Conservation (phyloP, 2,329 filamentous ascomycete species). For the Geosmithia flava region DNA sequence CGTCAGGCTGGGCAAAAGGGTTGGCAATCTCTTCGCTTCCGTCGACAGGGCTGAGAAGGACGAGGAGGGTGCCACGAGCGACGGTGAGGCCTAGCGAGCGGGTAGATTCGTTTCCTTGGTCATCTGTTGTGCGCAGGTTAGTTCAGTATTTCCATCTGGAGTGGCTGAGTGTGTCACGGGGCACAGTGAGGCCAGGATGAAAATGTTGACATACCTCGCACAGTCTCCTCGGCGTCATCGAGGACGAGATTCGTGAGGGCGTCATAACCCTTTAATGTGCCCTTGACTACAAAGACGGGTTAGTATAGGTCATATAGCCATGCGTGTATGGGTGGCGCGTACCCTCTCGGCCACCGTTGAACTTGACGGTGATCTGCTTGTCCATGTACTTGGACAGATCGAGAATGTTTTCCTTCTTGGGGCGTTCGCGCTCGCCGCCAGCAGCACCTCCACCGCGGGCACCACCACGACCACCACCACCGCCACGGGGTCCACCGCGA, state of each 20-base stretch:
- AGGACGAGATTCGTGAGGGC: conserved; percentile 96
- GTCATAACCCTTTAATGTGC: conserved; percentile 88
- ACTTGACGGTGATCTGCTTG: conserved; percentile 90
- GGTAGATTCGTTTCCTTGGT: conserved; percentile 78
- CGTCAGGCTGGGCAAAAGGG: conserved; percentile 69
- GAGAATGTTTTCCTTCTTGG: conserved; percentile 98
- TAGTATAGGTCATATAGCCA: too few relatives aligned
- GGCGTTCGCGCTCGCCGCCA: conserved; percentile 49
- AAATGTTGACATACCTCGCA: conserved; percentile 66
- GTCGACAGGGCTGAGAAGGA: conserved; percentile 84
- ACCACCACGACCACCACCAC: conserved; percentile 26
- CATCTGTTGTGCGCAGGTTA: conserved; percentile 44
- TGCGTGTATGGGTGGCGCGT: conserved; percentile 9
- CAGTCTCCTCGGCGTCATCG: conserved; percentile 82
- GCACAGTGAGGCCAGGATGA: too few relatives aligned
- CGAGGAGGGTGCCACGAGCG: conserved; percentile 81
- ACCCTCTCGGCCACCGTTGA: conserved; percentile 91
- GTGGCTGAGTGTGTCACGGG: too few relatives aligned
- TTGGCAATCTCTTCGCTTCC: conserved; percentile 95
- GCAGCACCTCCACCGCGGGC: conserved; percentile 27
- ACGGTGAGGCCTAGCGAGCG: conserved; percentile 78
- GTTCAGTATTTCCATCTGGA: too few relatives aligned
- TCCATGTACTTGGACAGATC: conserved; percentile 95
- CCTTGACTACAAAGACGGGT: conserved; percentile 48
- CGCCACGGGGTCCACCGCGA: conserved; percentile 25